A percentile compares a stretch with the other conserved stretches of the same genome.
Evolutionary conservation across 768 basidiomycete species (phyloP).

Genomic region (Phylloporus rhodoxanthus): DNA sequence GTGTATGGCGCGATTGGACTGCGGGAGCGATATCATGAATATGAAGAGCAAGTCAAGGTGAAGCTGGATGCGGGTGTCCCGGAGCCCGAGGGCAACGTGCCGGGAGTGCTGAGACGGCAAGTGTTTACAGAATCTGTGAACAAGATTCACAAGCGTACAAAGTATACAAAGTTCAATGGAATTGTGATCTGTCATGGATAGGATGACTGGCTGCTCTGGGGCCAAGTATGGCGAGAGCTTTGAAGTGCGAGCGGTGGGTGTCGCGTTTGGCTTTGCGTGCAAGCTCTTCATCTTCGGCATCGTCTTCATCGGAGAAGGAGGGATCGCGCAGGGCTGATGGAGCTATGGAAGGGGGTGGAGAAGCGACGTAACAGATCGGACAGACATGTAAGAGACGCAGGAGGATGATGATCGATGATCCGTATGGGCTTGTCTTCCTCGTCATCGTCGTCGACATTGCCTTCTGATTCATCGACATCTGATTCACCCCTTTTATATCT

Average conservation of each 20-base stretch:
- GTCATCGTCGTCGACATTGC: too few relatives aligned
- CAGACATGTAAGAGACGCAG: not conserved
- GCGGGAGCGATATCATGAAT: constrained; percentile 58
- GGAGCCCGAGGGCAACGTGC: constrained; percentile 40
- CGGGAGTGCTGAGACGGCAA: constrained; percentile 47
- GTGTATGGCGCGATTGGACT: constrained; percentile 71
- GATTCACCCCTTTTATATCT: too few relatives aligned
- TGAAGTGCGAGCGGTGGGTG: constrained; percentile 6
- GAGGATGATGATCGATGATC: too few relatives aligned
- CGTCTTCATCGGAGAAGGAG: too few relatives aligned
- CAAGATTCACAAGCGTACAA: constrained; percentile 73
- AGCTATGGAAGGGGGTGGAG: not conserved
- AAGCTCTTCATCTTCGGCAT: constrained; percentile 4
- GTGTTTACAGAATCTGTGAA: constrained; percentile 83
- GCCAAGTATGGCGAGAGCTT: constrained; percentile 3
- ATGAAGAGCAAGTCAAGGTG: constrained; percentile 72
- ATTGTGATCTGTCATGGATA: not conserved
- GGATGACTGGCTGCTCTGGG: not conserved
- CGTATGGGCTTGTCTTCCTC: not conserved
- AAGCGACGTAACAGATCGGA: not conserved
- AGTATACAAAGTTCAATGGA: constrained; percentile 21
- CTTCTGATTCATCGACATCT: too few relatives aligned
- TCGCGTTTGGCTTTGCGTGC: constrained; percentile 10
- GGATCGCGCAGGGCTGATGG: too few relatives aligned
- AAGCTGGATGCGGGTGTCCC: constrained; percentile 62